Evolutionary conservation across 164 flowering plant genomes (phyloP).

Genomic region (Pachysandra terminalis): DNA sequence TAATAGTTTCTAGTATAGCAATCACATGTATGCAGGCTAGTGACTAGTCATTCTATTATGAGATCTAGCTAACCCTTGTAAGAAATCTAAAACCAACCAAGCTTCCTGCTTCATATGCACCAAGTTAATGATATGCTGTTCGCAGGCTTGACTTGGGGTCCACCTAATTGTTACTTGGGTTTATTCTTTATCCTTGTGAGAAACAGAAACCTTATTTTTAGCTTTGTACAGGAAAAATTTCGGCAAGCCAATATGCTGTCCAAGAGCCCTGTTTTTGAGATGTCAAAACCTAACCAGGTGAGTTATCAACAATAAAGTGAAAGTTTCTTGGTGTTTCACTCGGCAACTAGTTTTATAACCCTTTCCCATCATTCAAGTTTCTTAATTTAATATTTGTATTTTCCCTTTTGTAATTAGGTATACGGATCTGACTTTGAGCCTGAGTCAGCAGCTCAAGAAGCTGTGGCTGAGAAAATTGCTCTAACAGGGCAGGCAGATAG

Average conservation of each 20-base stretch:
- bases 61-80: no score
- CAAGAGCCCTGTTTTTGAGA: constrained; percentile 20
- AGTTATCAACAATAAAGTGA: background rate
- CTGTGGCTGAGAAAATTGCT: constrained; percentile 13
- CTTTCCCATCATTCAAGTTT: background rate
- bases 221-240: constrained; percentile 24
- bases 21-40: no score
- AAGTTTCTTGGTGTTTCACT: background rate
- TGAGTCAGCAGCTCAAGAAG: constrained; percentile 18
- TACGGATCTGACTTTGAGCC: constrained; percentile 17
- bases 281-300: constrained; percentile 28
- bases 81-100: no score
- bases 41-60: no score
- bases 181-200: constrained; percentile 1
- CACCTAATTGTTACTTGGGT: background rate
- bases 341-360: background rate
- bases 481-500: constrained; percentile 13
- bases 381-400: background rate
- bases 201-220: background rate
- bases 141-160: background rate
- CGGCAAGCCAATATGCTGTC: constrained; percentile 23
- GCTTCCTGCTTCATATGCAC: background rate
- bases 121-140: background rate
- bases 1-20: background rate
- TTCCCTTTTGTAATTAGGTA: constrained; percentile 16